Base-by-base conservation (phyloP, 257 asterid genomes). In the Misopates orontium region DNA sequence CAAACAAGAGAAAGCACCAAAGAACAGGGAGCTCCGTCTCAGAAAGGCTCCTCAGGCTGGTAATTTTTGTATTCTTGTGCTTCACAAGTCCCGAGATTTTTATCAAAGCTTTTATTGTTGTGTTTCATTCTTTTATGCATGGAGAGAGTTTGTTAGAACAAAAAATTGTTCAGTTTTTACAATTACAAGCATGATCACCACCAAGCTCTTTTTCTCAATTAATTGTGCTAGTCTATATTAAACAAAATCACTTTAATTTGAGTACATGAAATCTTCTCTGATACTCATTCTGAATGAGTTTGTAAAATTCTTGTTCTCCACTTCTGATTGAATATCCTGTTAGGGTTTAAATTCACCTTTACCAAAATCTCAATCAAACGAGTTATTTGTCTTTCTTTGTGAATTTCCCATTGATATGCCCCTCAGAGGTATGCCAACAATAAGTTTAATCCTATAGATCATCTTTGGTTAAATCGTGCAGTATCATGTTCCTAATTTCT, bases 11-110 rank as follows among this genome's bases (percentile, higher is more conserved):
- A 75, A 70, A 24, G 18, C 64, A 58, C 68, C 66, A 17, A 76
- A 78, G 81, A 64, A 65, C 47, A 72, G 78, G 69, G 75, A 78
- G 20, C 55, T 64, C 61, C 45, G 61, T 59, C 20, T 52, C 71
- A 73, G 74, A 77, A 73, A 76, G 74, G 68, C 10, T 71, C 74
- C 84, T 42, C 77, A 55, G 66, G 72, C 81, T 68, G 95, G 92
- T 85, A 83, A 67, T 47, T 39, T 21, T 32, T 28, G 23, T 20
- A 49, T 24, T 39, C 68, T 20, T 20, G 14, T 65, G 64, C 36
- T 32, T 52, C 50, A 48, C 18, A 58, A 32, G 9, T 56, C 55
- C 21, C 21, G 53, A 23, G 18, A 60, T 41, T 60, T 28, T 36
- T 53, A 52, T 44, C 20, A 14, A 4, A 15, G 39, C 39, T 51